Evolutionary conservation across 495 filamentous ascomycete species (phyloP).

Genomic region (Daldinia vernicosa): DNA sequence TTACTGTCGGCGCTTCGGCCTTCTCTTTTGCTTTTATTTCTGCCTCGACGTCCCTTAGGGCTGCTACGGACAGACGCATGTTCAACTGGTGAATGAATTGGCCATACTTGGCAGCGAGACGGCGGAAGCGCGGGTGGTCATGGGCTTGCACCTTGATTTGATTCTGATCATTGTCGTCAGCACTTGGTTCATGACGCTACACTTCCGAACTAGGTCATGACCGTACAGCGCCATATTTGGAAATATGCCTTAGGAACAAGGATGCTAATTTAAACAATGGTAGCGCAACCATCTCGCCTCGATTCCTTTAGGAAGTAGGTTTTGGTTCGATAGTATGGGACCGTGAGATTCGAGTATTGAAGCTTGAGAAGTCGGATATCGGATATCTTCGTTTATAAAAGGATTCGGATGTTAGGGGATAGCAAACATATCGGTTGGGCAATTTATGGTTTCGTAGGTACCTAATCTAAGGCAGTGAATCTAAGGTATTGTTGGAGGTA

Average conservation of each 20-base stretch:
- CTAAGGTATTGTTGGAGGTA: too few species aligned
- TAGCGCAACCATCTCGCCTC: slow-evolving; percentile 59
- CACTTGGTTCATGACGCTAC: slow-evolving; percentile 1
- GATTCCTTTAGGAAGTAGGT: not conserved
- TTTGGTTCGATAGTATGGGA: slow-evolving; percentile 14
- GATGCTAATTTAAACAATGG: slow-evolving; percentile 58
- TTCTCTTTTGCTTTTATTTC: slow-evolving; percentile 67
- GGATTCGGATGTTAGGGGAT: not conserved
- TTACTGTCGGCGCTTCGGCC: slow-evolving; percentile 78
- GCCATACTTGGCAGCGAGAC: slow-evolving; percentile 71
- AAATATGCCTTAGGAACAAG: slow-evolving; percentile 63
- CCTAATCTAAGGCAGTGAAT: too few species aligned
- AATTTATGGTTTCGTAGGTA: not conserved
- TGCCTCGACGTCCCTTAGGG: slow-evolving; percentile 79
- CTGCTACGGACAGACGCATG: slow-evolving; percentile 88
- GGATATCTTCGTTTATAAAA: slow-evolving; percentile 1
- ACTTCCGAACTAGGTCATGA: not conserved
- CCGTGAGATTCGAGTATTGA: slow-evolving; percentile 5
- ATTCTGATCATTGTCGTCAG: slow-evolving; percentile 66
- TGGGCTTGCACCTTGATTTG: slow-evolving; percentile 92
- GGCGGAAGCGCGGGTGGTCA: slow-evolving; percentile 90
- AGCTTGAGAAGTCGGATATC: not conserved
- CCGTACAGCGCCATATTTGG: slow-evolving; percentile 68
- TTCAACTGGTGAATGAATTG: slow-evolving; percentile 90
- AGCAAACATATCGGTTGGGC: slow-evolving; percentile 7